A percentile compares a stretch with the other conserved stretches of the same genome.
Conservation (phyloP, 495 filamentous ascomycete genomes). For the Aspergillus nidulans region DNA sequence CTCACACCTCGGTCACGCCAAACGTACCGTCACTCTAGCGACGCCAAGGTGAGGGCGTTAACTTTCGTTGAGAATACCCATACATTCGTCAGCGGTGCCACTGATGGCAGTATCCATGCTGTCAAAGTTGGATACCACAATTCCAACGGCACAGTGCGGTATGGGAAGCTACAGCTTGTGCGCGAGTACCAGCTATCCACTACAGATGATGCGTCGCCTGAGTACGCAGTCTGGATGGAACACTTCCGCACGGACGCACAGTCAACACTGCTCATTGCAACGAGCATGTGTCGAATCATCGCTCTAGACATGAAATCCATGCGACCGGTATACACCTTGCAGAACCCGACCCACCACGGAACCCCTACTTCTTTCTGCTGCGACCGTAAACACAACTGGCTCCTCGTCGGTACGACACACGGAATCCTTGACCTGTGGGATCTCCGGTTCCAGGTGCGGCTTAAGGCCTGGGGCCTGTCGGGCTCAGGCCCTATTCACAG, state of each 20-base stretch:
- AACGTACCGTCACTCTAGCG: slow-evolving; percentile 69
- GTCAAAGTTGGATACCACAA: slow-evolving; percentile 77
- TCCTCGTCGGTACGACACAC: slow-evolving; percentile 86
- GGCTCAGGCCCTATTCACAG: slow-evolving; percentile 78
- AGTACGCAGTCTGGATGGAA: slow-evolving; percentile 87
- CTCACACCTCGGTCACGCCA: slow-evolving; percentile 82
- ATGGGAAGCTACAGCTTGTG: slow-evolving; percentile 70
- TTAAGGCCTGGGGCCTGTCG: slow-evolving; percentile 86
- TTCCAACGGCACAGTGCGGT: slow-evolving; percentile 57
- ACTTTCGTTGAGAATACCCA: slow-evolving; percentile 94
- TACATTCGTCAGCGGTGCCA: slow-evolving; percentile 83
- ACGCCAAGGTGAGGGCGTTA: slow-evolving; percentile 69
- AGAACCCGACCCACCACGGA: slow-evolving; percentile 91
- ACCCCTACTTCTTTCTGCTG: slow-evolving; percentile 90
- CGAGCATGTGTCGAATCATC: slow-evolving; percentile 75
- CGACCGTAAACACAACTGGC: slow-evolving; percentile 79
- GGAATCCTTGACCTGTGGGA: slow-evolving; percentile 96
- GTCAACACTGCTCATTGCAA: slow-evolving; percentile 80
- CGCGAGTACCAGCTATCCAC: slow-evolving; percentile 73
- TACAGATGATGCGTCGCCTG: slow-evolving; percentile 36
- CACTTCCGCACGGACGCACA: slow-evolving; percentile 79
- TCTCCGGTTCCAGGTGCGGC: slow-evolving; percentile 79
- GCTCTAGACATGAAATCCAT: slow-evolving; percentile 88
- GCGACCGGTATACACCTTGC: slow-evolving; percentile 70
- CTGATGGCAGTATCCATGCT: slow-evolving; percentile 85